phyloP scores from a whole-genome alignment of 2,329 filamentous ascomycete genomes.

The Immersiporthe knoxdaviesiana region DNA sequence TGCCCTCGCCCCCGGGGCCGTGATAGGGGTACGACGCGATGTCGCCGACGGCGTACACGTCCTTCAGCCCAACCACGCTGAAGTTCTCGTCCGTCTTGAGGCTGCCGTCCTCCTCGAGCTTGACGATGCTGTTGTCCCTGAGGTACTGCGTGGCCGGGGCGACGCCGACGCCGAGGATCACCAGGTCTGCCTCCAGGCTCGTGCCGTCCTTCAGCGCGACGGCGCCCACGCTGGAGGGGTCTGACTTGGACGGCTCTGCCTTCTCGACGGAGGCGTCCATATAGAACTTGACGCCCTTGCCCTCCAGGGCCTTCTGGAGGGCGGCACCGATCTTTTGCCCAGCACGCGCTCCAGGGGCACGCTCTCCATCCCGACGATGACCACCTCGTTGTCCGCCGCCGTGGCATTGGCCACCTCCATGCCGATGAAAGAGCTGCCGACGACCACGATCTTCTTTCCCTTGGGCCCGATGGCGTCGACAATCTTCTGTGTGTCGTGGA shows the following conservation, averaged over 20 bases:
- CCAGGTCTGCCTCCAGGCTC: slow-evolving; percentile 80
- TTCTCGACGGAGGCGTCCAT: slow-evolving; percentile 81
- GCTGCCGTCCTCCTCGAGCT: slow-evolving; percentile 83
- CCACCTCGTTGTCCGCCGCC: slow-evolving; percentile 78
- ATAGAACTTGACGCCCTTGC: slow-evolving; percentile 86
- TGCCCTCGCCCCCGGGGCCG: slow-evolving; percentile 80
- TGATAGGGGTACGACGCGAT: slow-evolving; percentile 95
- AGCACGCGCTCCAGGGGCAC: slow-evolving; percentile 85
- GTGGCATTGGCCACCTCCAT: slow-evolving; percentile 95
- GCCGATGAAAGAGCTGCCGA: slow-evolving; percentile 95
- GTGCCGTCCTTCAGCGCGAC: slow-evolving; percentile 87
- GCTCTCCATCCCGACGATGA: slow-evolving; percentile 85
- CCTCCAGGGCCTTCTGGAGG: slow-evolving; percentile 78
- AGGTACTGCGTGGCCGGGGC: slow-evolving; percentile 84
- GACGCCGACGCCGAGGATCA: slow-evolving; percentile 90
- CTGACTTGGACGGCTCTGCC: slow-evolving; percentile 70
- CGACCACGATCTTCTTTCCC: slow-evolving; percentile 87
- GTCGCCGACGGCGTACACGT: slow-evolving; percentile 92
- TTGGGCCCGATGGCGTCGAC: slow-evolving; percentile 78
- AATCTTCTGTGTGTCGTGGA: slow-evolving; percentile 80
- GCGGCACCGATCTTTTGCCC: slow-evolving; percentile 80
- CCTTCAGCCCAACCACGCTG: slow-evolving; percentile 72
- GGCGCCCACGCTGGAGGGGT: slow-evolving; percentile 74
- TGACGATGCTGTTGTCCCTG: slow-evolving; percentile 68
- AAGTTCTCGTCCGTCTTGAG: slow-evolving; percentile 80